Evolutionary conservation across 169 alveolate genomes (phyloP), one percentile per base, ranked within the genome.

Genomic region (Plasmodium coatneyi): DNA sequence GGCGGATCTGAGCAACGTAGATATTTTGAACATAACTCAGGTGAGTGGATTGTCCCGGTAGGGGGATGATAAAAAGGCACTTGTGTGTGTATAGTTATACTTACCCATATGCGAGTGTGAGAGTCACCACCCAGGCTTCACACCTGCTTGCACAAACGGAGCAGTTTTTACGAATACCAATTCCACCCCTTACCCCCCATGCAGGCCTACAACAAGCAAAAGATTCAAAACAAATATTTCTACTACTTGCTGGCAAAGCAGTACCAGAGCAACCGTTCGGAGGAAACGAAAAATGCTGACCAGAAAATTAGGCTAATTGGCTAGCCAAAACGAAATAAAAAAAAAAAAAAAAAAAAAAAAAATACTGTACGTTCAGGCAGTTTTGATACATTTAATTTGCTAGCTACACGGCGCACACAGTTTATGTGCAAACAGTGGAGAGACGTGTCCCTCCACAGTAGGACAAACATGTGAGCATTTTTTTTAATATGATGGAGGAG

Each of bases 11-110:
- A 30, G 49, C 52, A 89, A 89, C 43, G 94, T 89, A 7, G 94
- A 89, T 34, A 89, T 89, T 79, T 46, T 89, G 71, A 89, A 89
- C 79, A 89, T 89, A 89, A 89, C 94, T 10, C 94, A 89, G 74
- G 94, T 89, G 60, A 49, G 60, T 12, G 60, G 22, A 79, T 52
- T 83, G 30, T 5, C 70, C 66, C 32, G 71, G 5, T 30, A 4
- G 14, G 25, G 5, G 46, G 54, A 43, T 49, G 49, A 30, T 60
- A 22, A 66, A 41, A 41, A 49, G n/a, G 28, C 32, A 14, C 66
- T 19, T n/a, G 74, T 60, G 74, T 30, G 66, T 49, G 66, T 80
- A 49, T 80, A 80, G 54, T 49, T 80, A 80, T 80, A 60, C 71
- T 66, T 34, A n/a, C n/a, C n/a, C n/a, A 14, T 9, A 6, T 80